A percentile compares a stretch with the other conserved stretches of the same genome.
phyloP scores from a whole-genome alignment of 371 early-diverging fungal genomes.

The Apophysomyces trapeziformis region DNA sequence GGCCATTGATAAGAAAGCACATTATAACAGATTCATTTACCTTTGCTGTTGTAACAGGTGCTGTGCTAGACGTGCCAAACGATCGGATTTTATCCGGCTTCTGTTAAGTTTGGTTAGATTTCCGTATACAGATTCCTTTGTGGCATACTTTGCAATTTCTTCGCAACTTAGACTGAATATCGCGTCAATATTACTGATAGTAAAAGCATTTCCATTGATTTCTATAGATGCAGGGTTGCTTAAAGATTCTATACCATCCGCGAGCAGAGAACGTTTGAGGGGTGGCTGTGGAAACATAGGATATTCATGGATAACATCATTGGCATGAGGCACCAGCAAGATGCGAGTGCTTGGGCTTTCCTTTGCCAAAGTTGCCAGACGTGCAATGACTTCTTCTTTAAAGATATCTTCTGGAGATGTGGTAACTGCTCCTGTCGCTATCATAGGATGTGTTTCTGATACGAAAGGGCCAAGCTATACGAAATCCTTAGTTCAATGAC shows the following conservation, averaged over 20 bases:
- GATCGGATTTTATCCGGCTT: conserved; percentile 46
- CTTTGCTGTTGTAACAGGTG: conserved; percentile 82
- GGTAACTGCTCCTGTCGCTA: conserved; percentile 60
- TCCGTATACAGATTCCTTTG: neutral
- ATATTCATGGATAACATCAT: conserved; percentile 76
- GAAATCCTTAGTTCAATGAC: neutral
- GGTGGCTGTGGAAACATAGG: conserved; percentile 83
- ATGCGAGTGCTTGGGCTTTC: conserved; percentile 51
- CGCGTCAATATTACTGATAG: conserved; percentile 73
- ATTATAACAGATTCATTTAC: conserved; percentile 27
- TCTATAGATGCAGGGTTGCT: conserved; percentile 85
- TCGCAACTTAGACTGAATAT: conserved; percentile 68
- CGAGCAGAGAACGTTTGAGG: neutral
- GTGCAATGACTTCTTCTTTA: conserved; percentile 52
- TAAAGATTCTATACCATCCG: conserved; percentile 55
- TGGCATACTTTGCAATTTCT: conserved; percentile 59
- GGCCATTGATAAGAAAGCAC: neutral
- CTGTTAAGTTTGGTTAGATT: conserved; percentile 9
- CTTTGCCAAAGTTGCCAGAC: conserved; percentile 44
- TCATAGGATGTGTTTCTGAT: conserved; percentile 67
- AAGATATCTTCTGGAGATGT: conserved; percentile 71
- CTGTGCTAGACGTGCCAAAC: conserved; percentile 64
- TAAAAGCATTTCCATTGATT: conserved; percentile 81
- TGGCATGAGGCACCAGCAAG: conserved; percentile 75
- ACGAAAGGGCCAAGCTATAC: conserved; percentile 84